Evolutionary conservation across 352 stramenopile species (phyloP), one percentile per base, ranked within the genome.

Genomic region (Pythium apleroticum): DNA sequence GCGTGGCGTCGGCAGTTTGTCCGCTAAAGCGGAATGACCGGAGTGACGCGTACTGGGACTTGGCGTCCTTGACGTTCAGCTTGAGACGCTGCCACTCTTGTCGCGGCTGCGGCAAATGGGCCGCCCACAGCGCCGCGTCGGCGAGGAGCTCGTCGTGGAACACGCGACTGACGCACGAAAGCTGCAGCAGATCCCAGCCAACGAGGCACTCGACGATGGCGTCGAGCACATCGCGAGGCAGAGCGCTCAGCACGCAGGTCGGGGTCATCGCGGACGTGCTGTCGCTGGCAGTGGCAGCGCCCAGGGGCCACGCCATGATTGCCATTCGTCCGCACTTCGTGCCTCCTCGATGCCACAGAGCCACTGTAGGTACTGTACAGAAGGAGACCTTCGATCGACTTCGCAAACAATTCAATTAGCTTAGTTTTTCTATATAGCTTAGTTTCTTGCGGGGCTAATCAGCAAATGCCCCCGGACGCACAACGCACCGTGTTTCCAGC

Each of bases 141-240:
- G 39, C 63, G n/a, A 69, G 55, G 24, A 69, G 48, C 19, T 69
- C 63, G 0, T 41, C n/a, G 55, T 60, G 56, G 53, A 64, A 69
- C n/a, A 43, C 35, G 20, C 55, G 37, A 10, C 35, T 60, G n/a
- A 52, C 39, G 30, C 37, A 25, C 25, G 63, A 39, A 31, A 69
- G 56, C 49, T 30, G 46, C 27, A 69, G 56, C 39, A 63, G 39
- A 54, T 69, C 63, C 48, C 55, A 64, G 9, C 63, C 63, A 2
- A 55, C 41, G 37, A 69, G 63, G 25, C 63, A 69, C 20, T 28
- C 11, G 35, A 60, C 8, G 28, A 69, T 50, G 24, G 22, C 50
- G 22, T 60, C 55, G n/a, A 57, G 46, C 15, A 69, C 50, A 8
- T 69, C 63, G 3, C 37, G 56, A 9, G 63, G 63, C 56, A 69